Evolutionary conservation across 805 yeast genomes (phyloP).

Genomic region (Yamadazyma phyllophila): DNA sequence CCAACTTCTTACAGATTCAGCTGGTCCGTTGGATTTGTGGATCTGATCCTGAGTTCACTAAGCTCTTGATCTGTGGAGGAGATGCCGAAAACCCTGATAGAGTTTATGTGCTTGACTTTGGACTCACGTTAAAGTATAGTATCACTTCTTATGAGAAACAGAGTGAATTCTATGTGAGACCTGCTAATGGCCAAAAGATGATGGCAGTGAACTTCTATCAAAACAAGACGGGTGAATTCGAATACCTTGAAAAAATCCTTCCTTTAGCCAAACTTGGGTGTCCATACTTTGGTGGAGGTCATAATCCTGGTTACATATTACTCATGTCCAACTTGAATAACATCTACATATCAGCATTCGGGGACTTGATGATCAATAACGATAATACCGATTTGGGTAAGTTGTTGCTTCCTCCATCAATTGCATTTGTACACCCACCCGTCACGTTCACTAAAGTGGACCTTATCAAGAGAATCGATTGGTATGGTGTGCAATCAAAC

Average conservation of each 20-base stretch:
- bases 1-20: slow-evolving; percentile 41
- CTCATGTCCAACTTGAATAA: slow-evolving; percentile 63
- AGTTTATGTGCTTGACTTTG: slow-evolving; percentile 65
- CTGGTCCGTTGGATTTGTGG: slow-evolving; percentile 77
- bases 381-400: slow-evolving; percentile 22
- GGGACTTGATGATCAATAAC: slow-evolving; percentile 26
- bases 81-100: slow-evolving; percentile 36
- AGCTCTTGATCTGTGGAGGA: slow-evolving; percentile 69
- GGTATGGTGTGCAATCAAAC: slow-evolving; percentile 70
- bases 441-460: slow-evolving; percentile 54
- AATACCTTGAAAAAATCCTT: slow-evolving; percentile 24
- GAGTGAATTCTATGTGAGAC: slow-evolving; percentile 72
- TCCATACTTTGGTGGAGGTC: slow-evolving; percentile 80
- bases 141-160: slow-evolving; percentile 81
- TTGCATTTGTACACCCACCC: slow-evolving; percentile 76
- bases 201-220: slow-evolving; percentile 25
- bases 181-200: slow-evolving; percentile 40
- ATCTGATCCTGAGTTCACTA: slow-evolving; percentile 75
- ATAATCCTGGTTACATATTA: slow-evolving; percentile 67
- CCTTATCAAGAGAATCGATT: slow-evolving; percentile 57
- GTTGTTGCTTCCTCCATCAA: slow-evolving; percentile 68
- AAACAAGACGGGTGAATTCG: slow-evolving; percentile 19
- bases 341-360: slow-evolving; percentile 57
- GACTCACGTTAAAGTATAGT: slow-evolving; percentile 73
- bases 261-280: slow-evolving; percentile 41